phyloP scores from a whole-genome alignment of 768 basidiomycete genomes.

The Filobasidium floriforme region DNA sequence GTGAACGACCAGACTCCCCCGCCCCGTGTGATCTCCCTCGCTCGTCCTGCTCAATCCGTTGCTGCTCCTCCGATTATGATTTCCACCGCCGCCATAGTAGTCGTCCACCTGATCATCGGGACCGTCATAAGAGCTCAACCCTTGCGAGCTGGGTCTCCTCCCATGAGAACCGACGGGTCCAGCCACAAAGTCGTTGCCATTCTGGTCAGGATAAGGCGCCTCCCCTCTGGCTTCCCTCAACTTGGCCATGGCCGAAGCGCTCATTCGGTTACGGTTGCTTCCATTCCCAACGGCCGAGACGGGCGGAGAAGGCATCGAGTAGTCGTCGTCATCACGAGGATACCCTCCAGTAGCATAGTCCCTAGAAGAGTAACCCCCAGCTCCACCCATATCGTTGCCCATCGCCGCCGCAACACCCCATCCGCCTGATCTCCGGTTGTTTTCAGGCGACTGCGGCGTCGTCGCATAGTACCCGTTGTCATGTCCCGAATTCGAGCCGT shows the following conservation, averaged over 20 bases:
- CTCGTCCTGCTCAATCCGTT: conserved; percentile 4
- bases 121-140: neutral
- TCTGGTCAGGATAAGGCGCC: neutral
- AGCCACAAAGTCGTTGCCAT: neutral
- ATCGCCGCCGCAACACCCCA: conserved; percentile 8
- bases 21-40: neutral
- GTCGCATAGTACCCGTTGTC: neutral
- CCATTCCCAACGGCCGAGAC: too few species aligned
- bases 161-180: neutral
- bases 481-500: neutral
- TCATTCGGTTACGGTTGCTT: neutral
- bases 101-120: neutral
- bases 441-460: neutral
- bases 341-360: neutral
- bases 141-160: conserved; percentile 1
- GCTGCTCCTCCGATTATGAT: neutral
- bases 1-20: neutral
- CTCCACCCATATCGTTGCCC: neutral
- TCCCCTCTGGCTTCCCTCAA: neutral
- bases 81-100: neutral
- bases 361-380: conserved; percentile 1
- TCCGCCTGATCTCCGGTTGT: conserved; percentile 8
- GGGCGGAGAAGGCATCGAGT: neutral
- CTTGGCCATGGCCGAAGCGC: conserved; percentile 2
- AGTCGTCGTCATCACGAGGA: neutral